Percentiles rank a stretch among this genome's conserved stretches.
Conservation (phyloP, 495 filamentous ascomycete species). For the Cercophora sp. region DNA sequence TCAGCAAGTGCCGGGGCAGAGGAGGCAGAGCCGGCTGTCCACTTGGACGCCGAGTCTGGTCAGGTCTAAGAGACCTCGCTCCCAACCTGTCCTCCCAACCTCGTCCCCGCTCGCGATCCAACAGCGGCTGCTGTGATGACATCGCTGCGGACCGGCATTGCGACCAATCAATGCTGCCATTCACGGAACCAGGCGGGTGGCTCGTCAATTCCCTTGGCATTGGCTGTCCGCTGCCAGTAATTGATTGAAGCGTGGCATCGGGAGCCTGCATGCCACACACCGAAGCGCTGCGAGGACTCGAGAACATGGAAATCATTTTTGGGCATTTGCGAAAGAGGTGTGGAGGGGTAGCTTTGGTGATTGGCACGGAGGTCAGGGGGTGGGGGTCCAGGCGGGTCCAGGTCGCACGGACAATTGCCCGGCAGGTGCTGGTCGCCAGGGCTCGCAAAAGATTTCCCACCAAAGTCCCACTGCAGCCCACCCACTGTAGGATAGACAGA, state of each 20-base stretch:
- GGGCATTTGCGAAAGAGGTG: too few relatives aligned
- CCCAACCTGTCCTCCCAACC: too few relatives aligned
- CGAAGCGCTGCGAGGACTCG: not conserved
- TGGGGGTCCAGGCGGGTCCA: too few relatives aligned
- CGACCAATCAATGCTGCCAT: not conserved
- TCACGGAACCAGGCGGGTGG: not conserved
- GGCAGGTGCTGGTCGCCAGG: too few relatives aligned
- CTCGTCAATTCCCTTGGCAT: not conserved
- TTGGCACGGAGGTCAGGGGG: too few relatives aligned
- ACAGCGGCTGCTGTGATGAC: not conserved
- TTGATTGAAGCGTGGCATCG: not conserved
- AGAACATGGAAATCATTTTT: not conserved
- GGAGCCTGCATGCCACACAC: not conserved
- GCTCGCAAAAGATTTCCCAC: too few relatives aligned
- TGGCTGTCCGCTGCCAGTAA: conserved; percentile 2
- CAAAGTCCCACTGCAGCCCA: too few relatives aligned
- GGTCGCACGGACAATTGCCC: too few relatives aligned
- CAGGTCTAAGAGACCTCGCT: not conserved
- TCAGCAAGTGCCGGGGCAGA: not conserved
- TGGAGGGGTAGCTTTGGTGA: too few relatives aligned
- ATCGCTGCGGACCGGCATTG: not conserved
- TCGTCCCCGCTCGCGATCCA: not conserved
- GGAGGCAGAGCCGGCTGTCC: not conserved
- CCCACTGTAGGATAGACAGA: too few relatives aligned
- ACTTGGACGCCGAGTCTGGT: not conserved